Conservation (phyloP, 305 asterid genomes). For the Solanum hybrid region DNA sequence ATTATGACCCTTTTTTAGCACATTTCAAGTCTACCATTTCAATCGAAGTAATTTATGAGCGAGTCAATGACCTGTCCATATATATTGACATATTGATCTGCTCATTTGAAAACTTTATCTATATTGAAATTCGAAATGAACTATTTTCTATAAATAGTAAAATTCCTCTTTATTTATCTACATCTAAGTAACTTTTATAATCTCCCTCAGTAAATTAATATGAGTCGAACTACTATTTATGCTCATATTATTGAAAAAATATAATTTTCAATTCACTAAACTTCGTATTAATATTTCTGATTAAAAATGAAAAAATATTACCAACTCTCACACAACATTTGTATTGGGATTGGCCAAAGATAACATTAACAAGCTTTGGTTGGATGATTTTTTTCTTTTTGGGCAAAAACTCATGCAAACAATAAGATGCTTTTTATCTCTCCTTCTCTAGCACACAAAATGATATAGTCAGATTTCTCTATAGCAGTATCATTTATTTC, state of each 20-base stretch:
- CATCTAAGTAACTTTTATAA: not conserved
- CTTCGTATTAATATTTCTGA: accelerated
- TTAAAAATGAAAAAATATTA: not conserved
- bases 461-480: too few species aligned
- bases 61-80: not conserved
- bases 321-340: not conserved
- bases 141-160: not conserved
- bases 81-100: not conserved
- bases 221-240: not conserved
- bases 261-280: not conserved
- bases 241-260: not conserved
- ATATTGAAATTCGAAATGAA: not conserved
- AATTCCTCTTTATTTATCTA: not conserved
- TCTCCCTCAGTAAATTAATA: not conserved
- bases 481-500: too few species aligned
- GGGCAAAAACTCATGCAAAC: not conserved
- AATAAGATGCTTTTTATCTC: not conserved
- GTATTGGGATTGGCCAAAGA: not conserved
- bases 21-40: not conserved
- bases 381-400: not conserved
- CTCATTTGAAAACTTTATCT: not conserved
- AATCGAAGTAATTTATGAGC: not conserved
- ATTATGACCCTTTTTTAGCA: not conserved
- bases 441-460: not conserved
- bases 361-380: not conserved